Evolutionary conservation across 257 asterid species (phyloP).

Genomic region (Gardenia jasminoides): DNA sequence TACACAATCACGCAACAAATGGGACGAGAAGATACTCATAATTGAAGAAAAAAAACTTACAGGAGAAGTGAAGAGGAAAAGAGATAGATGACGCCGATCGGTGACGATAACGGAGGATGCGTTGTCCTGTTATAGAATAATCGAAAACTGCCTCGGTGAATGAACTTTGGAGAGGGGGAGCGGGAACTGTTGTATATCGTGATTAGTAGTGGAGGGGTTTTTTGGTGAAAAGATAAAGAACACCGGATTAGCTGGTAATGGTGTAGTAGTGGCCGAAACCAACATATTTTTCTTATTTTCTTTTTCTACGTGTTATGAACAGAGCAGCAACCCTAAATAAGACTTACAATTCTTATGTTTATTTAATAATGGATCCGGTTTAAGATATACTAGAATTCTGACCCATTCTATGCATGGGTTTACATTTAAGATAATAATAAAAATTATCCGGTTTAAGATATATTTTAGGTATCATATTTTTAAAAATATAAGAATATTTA

Average conservation of each 20-base stretch:
- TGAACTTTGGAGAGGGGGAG: too few relatives aligned
- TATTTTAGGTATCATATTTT: too few relatives aligned
- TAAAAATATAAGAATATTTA: too few relatives aligned
- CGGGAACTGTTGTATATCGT: not conserved
- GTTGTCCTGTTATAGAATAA: slow-evolving; percentile 5
- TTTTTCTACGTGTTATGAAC: too few relatives aligned
- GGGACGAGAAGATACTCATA: not conserved
- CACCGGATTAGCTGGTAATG: slow-evolving; percentile 6
- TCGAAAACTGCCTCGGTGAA: slow-evolving; percentile 11
- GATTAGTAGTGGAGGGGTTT: not conserved
- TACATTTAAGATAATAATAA: too few relatives aligned
- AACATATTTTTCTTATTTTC: too few relatives aligned
- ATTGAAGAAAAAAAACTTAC: not conserved
- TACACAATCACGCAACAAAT: not conserved
- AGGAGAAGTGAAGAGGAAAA: slow-evolving; percentile 6
- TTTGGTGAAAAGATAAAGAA: not conserved
- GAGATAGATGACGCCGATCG: not conserved
- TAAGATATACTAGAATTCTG: too few relatives aligned
- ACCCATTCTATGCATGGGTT: too few relatives aligned
- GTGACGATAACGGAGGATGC: not conserved
- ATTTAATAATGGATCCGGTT: too few relatives aligned
- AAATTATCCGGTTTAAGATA: too few relatives aligned
- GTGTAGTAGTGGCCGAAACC: not conserved
- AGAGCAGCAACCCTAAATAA: too few relatives aligned
- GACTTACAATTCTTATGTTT: too few relatives aligned